These are phyloP conservation scores for Pestalotiopsis sp. DNA, from an alignment of 2,329 filamentous ascomycete species.

Conservation along the genomic window DNA sequence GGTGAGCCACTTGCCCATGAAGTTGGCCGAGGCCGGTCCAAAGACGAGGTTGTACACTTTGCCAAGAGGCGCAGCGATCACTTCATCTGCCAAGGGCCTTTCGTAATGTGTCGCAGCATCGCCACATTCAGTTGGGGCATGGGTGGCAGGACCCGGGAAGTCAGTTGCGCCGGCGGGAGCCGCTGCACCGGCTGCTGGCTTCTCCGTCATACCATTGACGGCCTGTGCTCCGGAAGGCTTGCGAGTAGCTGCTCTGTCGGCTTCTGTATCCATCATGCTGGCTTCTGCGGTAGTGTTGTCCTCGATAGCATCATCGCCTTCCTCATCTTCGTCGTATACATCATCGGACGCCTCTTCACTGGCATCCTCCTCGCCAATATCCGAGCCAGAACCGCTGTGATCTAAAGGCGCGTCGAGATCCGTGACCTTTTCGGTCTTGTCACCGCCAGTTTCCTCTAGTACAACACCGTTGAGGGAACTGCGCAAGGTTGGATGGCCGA, in stretches of 20 bases:
- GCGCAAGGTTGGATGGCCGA: slow-evolving; percentile 88
- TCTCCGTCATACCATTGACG: slow-evolving; percentile 51
- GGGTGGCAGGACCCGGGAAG: slow-evolving; percentile 82
- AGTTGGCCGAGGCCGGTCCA: slow-evolving; percentile 75
- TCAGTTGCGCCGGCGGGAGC: slow-evolving; percentile 54
- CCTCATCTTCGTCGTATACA: slow-evolving; percentile 78
- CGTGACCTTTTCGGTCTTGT: slow-evolving; percentile 87
- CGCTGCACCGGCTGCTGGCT: slow-evolving; percentile 49
- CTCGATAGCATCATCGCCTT: slow-evolving; percentile 62
- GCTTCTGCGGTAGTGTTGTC: slow-evolving; percentile 41
- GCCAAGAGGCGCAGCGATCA: slow-evolving; percentile 83
- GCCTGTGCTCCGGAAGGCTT: slow-evolving; percentile 68
- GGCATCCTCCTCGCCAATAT: slow-evolving; percentile 55
- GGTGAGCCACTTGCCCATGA: slow-evolving; percentile 85
- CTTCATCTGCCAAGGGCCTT: slow-evolving; percentile 81
- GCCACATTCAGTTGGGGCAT: slow-evolving; percentile 83
- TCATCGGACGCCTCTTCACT: slow-evolving; percentile 70
- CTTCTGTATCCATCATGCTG: slow-evolving; percentile 51
- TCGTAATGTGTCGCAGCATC: slow-evolving; percentile 82
- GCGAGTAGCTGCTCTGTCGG: slow-evolving; percentile 66
- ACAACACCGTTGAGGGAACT: slow-evolving; percentile 89
- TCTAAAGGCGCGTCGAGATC: slow-evolving; percentile 45
- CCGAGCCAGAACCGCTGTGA: slow-evolving; percentile 59
- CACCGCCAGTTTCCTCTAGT: slow-evolving; percentile 79
- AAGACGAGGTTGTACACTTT: slow-evolving; percentile 91